Evolutionary conservation across 23 red algal genomes (phyloP).

Genomic region (Gracilaria gracilis): DNA sequence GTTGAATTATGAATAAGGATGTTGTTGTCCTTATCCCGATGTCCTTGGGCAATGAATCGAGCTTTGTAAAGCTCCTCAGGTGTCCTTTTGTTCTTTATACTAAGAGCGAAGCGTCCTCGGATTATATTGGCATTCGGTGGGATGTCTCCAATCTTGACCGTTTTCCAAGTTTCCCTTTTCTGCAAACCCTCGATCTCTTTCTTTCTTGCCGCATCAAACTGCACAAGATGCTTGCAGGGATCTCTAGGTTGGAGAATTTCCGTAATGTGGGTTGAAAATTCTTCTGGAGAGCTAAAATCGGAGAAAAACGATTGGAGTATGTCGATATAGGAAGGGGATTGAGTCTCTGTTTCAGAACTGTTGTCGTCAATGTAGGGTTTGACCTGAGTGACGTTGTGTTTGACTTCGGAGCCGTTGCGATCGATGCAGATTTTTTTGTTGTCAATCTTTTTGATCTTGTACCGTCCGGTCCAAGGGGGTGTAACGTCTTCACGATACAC

Average conservation of each 20-base stretch:
- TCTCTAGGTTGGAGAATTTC: neutral
- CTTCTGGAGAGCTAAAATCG: neutral
- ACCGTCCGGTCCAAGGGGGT: neutral
- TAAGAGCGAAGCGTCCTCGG: conserved; percentile 27
- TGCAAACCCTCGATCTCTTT: neutral
- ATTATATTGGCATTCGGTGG: neutral
- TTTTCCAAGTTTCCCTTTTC: neutral
- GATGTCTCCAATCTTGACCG: neutral
- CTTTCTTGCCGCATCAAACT: neutral
- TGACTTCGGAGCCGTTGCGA: neutral
- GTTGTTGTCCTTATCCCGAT: conserved; percentile 5
- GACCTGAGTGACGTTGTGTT: neutral
- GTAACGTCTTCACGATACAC: neutral
- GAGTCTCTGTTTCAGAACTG: neutral
- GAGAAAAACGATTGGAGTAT: neutral
- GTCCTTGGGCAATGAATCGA: conserved; percentile 1
- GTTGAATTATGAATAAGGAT: neutral
- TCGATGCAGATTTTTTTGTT: neutral
- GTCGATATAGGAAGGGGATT: neutral
- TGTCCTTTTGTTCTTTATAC: conserved; percentile 37
- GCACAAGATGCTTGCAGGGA: neutral
- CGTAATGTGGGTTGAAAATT: neutral
- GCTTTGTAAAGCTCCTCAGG: conserved; percentile 12
- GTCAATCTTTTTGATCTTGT: neutral
- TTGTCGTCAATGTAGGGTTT: neutral